phyloP scores from a whole-genome alignment of 1,284 basidiomycete species.

The Pseudozyma flocculosa region DNA sequence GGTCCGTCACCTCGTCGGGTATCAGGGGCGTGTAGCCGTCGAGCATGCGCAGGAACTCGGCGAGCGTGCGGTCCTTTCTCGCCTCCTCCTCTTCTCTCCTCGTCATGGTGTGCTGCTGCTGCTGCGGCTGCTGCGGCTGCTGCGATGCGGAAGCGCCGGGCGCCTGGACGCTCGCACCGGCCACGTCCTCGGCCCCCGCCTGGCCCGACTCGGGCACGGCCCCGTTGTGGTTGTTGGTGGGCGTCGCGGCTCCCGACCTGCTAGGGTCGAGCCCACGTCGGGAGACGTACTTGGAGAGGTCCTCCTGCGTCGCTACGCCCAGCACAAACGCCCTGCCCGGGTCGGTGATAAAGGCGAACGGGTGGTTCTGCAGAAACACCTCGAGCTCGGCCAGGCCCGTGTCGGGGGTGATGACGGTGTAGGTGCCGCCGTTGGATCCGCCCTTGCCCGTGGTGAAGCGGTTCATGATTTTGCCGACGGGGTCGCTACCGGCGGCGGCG shows the following conservation, averaged over 20 bases:
- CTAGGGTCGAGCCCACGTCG: slow-evolving; percentile 37
- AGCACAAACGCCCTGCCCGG: slow-evolving; percentile 44
- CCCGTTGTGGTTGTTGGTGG: slow-evolving; percentile 13
- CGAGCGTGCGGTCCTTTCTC: slow-evolving; percentile 73
- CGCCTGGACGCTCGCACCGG: slow-evolving; percentile 1
- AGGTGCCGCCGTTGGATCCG: slow-evolving; percentile 16
- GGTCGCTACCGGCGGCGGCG: slow-evolving; percentile 18
- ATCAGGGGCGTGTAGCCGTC: slow-evolving; percentile 97
- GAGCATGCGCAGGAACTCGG: slow-evolving; percentile 91
- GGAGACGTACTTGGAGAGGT: slow-evolving; percentile 45
- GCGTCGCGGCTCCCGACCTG: slow-evolving; percentile 26
- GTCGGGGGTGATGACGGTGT: slow-evolving; percentile 48
- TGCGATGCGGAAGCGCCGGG: slow-evolving; percentile 18
- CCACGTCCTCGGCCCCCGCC: background rate
- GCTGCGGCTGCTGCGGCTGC: slow-evolving; percentile 30
- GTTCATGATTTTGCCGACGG: slow-evolving; percentile 40
- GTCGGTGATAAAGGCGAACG: slow-evolving; percentile 54
- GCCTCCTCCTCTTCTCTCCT: slow-evolving; percentile 71
- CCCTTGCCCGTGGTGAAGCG: slow-evolving; percentile 32
- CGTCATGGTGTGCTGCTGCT: slow-evolving; percentile 42
- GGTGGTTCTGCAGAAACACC: slow-evolving; percentile 45
- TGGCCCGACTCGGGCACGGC: background rate
- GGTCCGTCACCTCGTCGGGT: slow-evolving; percentile 96
- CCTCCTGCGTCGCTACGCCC: slow-evolving; percentile 47
- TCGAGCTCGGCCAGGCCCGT: slow-evolving; percentile 54